Evolutionary conservation across 768 basidiomycete genomes (phyloP), one percentile per base, ranked within the genome.

Genomic region (Amanita polypyramis): DNA sequence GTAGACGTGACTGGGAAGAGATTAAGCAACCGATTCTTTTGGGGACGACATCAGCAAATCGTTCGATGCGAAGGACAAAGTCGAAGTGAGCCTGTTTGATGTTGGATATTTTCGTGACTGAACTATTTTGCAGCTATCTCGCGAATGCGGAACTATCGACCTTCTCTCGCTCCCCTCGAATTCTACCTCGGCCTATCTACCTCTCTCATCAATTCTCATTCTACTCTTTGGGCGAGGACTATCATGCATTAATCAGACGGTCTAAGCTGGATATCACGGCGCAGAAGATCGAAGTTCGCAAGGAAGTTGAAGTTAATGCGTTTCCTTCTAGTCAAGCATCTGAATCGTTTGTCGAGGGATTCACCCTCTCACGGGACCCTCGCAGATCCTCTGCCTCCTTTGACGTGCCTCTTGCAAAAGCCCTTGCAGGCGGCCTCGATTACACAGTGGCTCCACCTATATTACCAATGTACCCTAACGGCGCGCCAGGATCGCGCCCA

Each of bases 141-240:
- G 74, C 89, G 0, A 78, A 82, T 36, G 90, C 88, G 0, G 93
- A 96, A 60, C 74, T 95, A 3, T 84, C 85, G 42, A 90, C 88
- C 0, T 78, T 62, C 58, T 79, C 84, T 1, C 69, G 65, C 3
- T 77, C 80, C 1, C 67, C 72, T 0, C 68, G 63, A 1, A 68
- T 88, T 30, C 72, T 87, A 0, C 85, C 90, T 5, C 74, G 80
- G 0, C 72, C 86, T 0, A 72, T 96, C 25, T 95, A 95, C 62
- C 79, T 89, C 14, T 78, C 81, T 0, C 86, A 90, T 54, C 89
- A 94, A 51, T 89, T 95, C 60, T 70, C 80, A 9, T 95, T 95
- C 69, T 74, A 77, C 55, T 73, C 79, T 1, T 72, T 91, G 0
- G 78, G 79, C 10, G 79, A 83, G 52, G 82, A 91, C 55, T 88